phyloP scores from a whole-genome alignment of 768 basidiomycete genomes.

The Leccinum rimulosum region DNA sequence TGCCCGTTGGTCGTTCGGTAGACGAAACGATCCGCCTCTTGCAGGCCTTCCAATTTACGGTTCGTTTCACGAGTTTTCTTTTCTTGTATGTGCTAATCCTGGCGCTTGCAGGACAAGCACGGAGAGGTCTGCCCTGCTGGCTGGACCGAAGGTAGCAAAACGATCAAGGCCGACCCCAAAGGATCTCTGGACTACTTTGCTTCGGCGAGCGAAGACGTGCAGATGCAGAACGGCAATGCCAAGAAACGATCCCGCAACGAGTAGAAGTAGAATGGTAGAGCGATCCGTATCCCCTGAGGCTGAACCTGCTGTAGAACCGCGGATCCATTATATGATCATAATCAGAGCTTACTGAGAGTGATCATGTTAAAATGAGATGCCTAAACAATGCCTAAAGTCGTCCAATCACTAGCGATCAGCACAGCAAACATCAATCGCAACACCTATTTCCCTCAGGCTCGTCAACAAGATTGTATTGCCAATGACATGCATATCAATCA shows the following conservation, averaged over 20 bases:
- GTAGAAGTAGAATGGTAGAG: constrained; percentile 22
- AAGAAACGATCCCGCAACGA: constrained; percentile 62
- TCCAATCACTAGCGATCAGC: neutral
- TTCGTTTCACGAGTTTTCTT: constrained; percentile 33
- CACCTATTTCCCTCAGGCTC: neutral
- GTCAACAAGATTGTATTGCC: neutral
- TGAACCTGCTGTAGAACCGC: neutral
- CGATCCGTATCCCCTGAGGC: neutral
- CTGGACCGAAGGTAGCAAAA: constrained; percentile 80
- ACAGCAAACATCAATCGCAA: too few species aligned
- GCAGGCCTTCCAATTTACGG: constrained; percentile 91
- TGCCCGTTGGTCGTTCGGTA: constrained; percentile 93
- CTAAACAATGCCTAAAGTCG: neutral
- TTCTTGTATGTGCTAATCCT: neutral
- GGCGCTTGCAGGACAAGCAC: constrained; percentile 56
- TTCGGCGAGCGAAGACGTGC: constrained; percentile 24
- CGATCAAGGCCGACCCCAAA: constrained; percentile 78
- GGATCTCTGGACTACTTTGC: constrained; percentile 75
- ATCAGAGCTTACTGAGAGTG: neutral
- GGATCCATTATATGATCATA: neutral
- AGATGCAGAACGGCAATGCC: constrained; percentile 39
- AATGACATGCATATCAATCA: too few species aligned
- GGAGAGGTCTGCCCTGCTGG: constrained; percentile 94
- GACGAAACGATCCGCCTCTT: constrained; percentile 89
- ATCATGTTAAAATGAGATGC: neutral